Evolutionary conservation across 108 stramenopile species (phyloP).

Genomic region (Nannochloropsis oceanica): DNA sequence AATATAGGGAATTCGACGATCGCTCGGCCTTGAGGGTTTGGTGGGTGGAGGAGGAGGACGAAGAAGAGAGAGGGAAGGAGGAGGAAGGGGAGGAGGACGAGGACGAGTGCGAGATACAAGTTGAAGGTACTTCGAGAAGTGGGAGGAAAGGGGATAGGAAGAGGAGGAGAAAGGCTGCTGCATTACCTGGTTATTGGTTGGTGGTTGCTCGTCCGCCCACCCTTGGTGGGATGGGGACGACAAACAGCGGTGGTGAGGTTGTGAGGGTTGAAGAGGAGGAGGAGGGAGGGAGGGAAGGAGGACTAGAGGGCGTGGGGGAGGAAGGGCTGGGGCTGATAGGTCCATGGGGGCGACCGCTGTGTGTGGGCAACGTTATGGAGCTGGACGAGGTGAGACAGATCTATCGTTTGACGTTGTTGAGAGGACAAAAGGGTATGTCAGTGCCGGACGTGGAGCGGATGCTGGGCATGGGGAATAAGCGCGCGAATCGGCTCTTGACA

Average conservation of each 20-base stretch:
- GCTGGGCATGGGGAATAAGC: background rate
- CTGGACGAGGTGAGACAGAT: background rate
- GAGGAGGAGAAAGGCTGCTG: background rate
- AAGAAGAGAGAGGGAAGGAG: background rate
- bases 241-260: background rate
- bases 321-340: background rate
- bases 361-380: background rate
- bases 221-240: background rate
- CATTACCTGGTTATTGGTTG: background rate
- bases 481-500: background rate
- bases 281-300: background rate
- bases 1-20: background rate
- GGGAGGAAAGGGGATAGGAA: background rate
- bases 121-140: background rate
- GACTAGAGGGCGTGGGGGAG: background rate
- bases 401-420: background rate
- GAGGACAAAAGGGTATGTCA: background rate
- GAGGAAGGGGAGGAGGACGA: background rate
- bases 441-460: background rate
- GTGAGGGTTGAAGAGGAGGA: background rate
- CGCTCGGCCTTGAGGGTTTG: background rate
- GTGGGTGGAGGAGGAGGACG: background rate
- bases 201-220: background rate
- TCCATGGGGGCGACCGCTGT: background rate
- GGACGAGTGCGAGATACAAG: too few species aligned